phyloP scores from a whole-genome alignment of 257 asterid genomes.

The Ajuga chamaepitys region DNA sequence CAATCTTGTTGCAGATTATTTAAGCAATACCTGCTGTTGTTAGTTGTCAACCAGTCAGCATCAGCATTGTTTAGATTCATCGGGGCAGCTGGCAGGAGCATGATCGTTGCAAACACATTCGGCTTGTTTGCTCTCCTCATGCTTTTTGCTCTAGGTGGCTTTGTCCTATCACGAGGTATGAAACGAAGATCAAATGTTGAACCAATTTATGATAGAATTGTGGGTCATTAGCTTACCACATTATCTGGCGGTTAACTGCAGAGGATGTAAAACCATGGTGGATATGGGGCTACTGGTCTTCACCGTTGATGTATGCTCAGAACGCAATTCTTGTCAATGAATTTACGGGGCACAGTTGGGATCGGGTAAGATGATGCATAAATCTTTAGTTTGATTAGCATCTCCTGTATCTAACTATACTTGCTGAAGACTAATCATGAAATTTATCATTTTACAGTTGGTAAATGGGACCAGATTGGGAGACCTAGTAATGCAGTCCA shows the following conservation, averaged over 20 bases:
- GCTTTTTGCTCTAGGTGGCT: slow-evolving; percentile 60
- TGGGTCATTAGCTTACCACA: not conserved
- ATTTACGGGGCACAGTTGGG: slow-evolving; percentile 58
- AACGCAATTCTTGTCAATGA: slow-evolving; percentile 60
- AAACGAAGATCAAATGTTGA: not conserved
- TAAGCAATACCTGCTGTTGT: slow-evolving; percentile 47
- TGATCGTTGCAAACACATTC: slow-evolving; percentile 54
- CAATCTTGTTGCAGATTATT: slow-evolving; percentile 27
- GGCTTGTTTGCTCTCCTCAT: slow-evolving; percentile 51
- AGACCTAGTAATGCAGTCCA: slow-evolving; percentile 17
- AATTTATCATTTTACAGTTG: slow-evolving; percentile 17
- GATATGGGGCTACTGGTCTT: slow-evolving; percentile 75
- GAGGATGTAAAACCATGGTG: slow-evolving; percentile 63
- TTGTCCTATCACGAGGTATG: slow-evolving; percentile 59
- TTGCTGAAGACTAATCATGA: not conserved
- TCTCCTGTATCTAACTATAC: not conserved
- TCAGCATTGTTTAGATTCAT: slow-evolving; percentile 47
- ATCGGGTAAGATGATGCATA: slow-evolving; percentile 31
- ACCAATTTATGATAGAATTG: not conserved
- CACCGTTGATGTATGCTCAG: slow-evolving; percentile 68
- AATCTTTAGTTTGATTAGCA: not conserved
- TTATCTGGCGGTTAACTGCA: slow-evolving; percentile 17
- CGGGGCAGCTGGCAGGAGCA: slow-evolving; percentile 57
- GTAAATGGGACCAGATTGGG: slow-evolving; percentile 44
- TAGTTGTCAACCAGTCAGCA: slow-evolving; percentile 37